phyloP scores from a whole-genome alignment of 345 rosid species.

The Pelargonium nanum region DNA sequence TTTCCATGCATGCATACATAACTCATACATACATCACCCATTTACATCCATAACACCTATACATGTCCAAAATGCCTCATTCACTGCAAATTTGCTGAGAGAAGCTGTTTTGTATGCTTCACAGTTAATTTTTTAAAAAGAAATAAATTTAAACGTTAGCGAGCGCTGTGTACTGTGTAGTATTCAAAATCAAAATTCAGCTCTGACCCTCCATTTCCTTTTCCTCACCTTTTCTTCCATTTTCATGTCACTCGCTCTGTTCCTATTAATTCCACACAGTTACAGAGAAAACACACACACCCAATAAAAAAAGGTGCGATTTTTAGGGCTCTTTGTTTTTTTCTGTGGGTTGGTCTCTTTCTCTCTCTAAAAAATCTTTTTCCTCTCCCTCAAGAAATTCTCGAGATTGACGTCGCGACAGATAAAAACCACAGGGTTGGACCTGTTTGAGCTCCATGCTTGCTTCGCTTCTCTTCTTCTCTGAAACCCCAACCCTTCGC shows the following conservation, averaged over 20 bases:
- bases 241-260: conserved; percentile 5
- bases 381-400: background rate
- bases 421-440: too few relatives aligned
- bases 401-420: too few relatives aligned
- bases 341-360: background rate
- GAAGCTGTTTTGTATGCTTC: too few relatives aligned
- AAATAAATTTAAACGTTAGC: too few relatives aligned
- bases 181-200: too few relatives aligned
- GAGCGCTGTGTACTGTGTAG: too few relatives aligned
- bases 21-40: too few relatives aligned
- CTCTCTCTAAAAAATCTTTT: conserved; percentile 3
- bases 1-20: background rate
- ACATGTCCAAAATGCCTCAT: background rate
- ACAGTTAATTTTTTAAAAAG: too few relatives aligned
- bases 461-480: background rate
- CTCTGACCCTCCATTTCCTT: background rate
- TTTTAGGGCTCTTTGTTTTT: background rate
- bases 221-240: background rate
- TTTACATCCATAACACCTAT: too few relatives aligned
- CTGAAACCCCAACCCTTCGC: background rate
- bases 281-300: too few relatives aligned
- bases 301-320: background rate
- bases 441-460: too few relatives aligned
- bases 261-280: background rate
- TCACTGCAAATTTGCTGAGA: too few relatives aligned